phyloP scores from a whole-genome alignment of 2,329 filamentous ascomycete species.

The Monosporascus sp. region DNA sequence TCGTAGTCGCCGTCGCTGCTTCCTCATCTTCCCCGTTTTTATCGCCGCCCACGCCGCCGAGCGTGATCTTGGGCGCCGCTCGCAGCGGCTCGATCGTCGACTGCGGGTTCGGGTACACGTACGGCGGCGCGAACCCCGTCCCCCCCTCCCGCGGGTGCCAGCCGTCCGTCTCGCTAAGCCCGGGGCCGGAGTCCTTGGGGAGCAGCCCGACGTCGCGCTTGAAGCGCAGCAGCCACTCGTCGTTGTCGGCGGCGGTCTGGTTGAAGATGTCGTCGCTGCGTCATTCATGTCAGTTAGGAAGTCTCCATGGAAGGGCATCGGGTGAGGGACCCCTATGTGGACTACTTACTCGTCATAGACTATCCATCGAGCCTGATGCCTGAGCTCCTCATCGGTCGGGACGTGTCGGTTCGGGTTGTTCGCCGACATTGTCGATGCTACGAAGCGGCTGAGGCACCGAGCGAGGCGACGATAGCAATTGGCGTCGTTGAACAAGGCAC shows the following conservation, averaged over 20 bases:
- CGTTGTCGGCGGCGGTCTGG: slow-evolving; percentile 58
- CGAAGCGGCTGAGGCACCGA: slow-evolving; percentile 47
- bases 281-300: background rate
- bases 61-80: slow-evolving; percentile 25
- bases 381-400: slow-evolving; percentile 57
- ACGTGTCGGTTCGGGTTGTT: slow-evolving; percentile 56
- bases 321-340: too few species aligned
- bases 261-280: slow-evolving; percentile 58
- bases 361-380: slow-evolving; percentile 58
- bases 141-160: slow-evolving; percentile 48
- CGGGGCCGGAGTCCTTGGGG: slow-evolving; percentile 42
- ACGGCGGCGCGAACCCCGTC: slow-evolving; percentile 51
- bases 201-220: slow-evolving; percentile 53
- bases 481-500: slow-evolving; percentile 47
- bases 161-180: slow-evolving; percentile 31
- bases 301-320: background rate
- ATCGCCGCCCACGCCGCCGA: slow-evolving; percentile 23
- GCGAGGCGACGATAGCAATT: slow-evolving; percentile 55
- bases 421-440: slow-evolving; percentile 46
- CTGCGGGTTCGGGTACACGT: slow-evolving; percentile 37
- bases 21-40: too few species aligned
- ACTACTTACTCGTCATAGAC: slow-evolving; percentile 53
- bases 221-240: slow-evolving; percentile 58
- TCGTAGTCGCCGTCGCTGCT: too few species aligned
- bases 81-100: slow-evolving; percentile 29